Conservation (phyloP, 2,329 filamentous ascomycete genomes). For the Neurospora sp. region DNA sequence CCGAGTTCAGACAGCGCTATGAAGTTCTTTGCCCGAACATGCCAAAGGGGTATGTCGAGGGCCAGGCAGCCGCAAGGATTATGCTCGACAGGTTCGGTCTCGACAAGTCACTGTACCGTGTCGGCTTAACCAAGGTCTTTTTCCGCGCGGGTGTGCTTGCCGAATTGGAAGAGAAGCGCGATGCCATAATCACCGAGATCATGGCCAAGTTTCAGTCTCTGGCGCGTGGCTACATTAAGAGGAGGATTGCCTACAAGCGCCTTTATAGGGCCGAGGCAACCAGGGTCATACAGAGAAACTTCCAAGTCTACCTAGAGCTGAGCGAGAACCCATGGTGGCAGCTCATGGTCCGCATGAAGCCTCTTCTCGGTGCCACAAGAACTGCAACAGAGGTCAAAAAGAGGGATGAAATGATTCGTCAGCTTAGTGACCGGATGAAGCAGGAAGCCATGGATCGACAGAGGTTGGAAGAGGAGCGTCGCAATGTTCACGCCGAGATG, state of each 20-base stretch:
- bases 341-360: conserved; percentile 88
- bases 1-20: conserved; percentile 91
- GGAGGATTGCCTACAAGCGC: conserved; percentile 82
- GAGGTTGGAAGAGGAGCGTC: conserved; percentile 80
- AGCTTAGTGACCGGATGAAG: conserved; percentile 75
- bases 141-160: conserved; percentile 93
- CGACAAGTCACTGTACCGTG: conserved; percentile 78
- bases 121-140: conserved; percentile 95
- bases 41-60: conserved; percentile 84
- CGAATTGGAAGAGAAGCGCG: conserved; percentile 91
- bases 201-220: conserved; percentile 89
- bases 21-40: conserved; percentile 85
- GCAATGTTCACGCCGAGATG: conserved; percentile 78
- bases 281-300: conserved; percentile 87
- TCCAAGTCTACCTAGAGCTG: conserved; percentile 82
- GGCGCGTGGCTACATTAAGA: conserved; percentile 79
- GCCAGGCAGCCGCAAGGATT: conserved; percentile 71
- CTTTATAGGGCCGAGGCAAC: conserved; percentile 92
- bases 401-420: conserved; percentile 84
- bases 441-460: conserved; percentile 64
- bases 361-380: conserved; percentile 80
- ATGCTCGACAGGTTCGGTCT: conserved; percentile 86
- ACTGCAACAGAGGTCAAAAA: conserved; percentile 92
- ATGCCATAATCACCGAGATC: conserved; percentile 85
- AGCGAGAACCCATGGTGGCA: conserved; percentile 97